A percentile compares a stretch with the other conserved stretches of the same genome.
These are phyloP conservation scores for Meyerozyma sp. DNA, from an alignment of 1,139 yeast species.

Conservation along the genomic window DNA sequence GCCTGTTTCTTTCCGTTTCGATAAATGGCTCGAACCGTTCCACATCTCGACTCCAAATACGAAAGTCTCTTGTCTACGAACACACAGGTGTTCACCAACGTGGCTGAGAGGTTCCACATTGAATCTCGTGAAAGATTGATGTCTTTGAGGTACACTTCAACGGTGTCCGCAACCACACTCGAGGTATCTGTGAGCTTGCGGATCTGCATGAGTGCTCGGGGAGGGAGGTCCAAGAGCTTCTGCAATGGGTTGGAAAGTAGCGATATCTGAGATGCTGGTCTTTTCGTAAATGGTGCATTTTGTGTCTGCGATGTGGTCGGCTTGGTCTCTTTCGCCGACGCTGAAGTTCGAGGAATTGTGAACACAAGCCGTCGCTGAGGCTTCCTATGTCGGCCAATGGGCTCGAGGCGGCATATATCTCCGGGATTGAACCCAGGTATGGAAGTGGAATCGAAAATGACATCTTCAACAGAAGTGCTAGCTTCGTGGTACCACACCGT, in stretches of 20 bases:
- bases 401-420: constrained; percentile 61
- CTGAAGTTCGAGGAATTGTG: constrained; percentile 27
- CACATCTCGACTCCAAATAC: constrained; percentile 55
- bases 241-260: constrained; percentile 62
- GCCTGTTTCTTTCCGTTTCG: constrained; percentile 63
- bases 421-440: constrained; percentile 60
- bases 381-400: constrained; percentile 12
- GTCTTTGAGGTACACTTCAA: constrained; percentile 80
- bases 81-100: constrained; percentile 58
- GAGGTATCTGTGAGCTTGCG: constrained; percentile 31
- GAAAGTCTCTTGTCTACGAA: constrained; percentile 61
- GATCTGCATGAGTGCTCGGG: constrained; percentile 57
- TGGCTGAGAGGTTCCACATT: constrained; percentile 81
- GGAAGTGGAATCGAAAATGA: constrained; percentile 53
- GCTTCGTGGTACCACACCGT: constrained; percentile 75
- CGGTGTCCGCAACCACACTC: constrained; percentile 66
- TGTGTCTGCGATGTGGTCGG: constrained; percentile 14
- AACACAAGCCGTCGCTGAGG: constrained; percentile 30
- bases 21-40: constrained; percentile 63
- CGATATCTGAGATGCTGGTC: constrained; percentile 40
- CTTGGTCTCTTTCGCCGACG: constrained; percentile 35
- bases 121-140: constrained; percentile 82
- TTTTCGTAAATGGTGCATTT: constrained; percentile 5
- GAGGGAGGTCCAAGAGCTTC: constrained; percentile 56
- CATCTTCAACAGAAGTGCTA: constrained; percentile 52